These are phyloP conservation scores for Eucalyptus grandis DNA, from an alignment of 345 rosid genomes.

Conservation along the genomic window DNA sequence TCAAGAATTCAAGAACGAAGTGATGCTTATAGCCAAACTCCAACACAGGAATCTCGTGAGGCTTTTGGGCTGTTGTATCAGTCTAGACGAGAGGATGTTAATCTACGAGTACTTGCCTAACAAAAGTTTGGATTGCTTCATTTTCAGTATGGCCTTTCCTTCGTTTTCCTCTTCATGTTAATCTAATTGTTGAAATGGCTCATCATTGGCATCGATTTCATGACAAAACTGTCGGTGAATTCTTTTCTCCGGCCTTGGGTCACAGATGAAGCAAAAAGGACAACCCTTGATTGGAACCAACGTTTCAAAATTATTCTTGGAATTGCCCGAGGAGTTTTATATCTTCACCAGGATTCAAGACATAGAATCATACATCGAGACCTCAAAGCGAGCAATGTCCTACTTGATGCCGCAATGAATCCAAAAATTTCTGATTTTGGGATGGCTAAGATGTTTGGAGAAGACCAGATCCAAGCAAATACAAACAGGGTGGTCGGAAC, in stretches of 20 bases:
- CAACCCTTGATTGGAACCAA: background rate
- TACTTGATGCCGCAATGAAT: background rate
- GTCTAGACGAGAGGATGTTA: background rate
- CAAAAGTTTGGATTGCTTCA: background rate
- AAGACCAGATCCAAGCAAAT: background rate
- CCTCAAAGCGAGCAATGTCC: background rate
- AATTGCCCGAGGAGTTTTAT: background rate
- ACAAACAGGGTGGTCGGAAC: background rate
- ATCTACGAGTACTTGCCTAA: background rate
- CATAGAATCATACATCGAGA: background rate
- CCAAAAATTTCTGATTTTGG: background rate
- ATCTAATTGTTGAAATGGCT: background rate
- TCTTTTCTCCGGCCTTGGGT: background rate
- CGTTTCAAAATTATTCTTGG: background rate
- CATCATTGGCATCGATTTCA: background rate
- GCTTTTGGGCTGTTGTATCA: background rate
- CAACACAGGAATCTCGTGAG: conserved; percentile 1
- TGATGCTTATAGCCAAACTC: background rate
- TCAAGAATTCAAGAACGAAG: background rate
- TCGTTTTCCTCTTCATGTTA: background rate
- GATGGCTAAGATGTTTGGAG: background rate
- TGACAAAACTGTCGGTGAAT: background rate
- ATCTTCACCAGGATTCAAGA: background rate
- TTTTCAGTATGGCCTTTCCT: background rate
- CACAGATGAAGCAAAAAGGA: background rate